These are phyloP conservation scores for Podila verticillata DNA, from an alignment of 192 early-diverging fungal species.

Conservation along the genomic window DNA sequence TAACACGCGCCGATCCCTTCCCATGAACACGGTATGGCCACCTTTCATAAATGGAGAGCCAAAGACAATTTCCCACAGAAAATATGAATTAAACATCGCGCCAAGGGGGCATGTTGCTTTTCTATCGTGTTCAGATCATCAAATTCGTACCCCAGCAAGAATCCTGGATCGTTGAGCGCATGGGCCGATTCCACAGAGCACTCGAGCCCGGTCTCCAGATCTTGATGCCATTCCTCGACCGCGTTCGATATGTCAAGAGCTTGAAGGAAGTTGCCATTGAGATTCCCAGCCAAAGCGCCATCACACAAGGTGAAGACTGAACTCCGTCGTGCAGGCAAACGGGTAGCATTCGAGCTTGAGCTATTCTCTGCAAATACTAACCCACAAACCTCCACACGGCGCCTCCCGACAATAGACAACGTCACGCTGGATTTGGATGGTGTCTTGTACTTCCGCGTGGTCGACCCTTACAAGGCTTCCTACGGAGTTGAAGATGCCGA, in stretches of 20 bases:
- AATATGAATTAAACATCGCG: too few relatives aligned
- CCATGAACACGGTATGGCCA: constrained; percentile 58
- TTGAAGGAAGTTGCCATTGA: constrained; percentile 96
- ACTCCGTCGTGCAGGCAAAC: too few relatives aligned
- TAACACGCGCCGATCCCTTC: constrained; percentile 47
- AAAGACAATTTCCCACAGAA: too few relatives aligned
- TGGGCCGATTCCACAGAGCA: constrained; percentile 88
- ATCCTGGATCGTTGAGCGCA: constrained; percentile 97
- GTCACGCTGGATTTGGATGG: constrained; percentile 96
- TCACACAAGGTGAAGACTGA: constrained; percentile 77
- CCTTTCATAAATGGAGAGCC: neutral
- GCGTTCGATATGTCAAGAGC: constrained; percentile 91
- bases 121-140: constrained; percentile 59
- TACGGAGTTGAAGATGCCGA: constrained; percentile 96
- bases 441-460: constrained; percentile 93
- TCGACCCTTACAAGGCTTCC: constrained; percentile 93
- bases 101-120: neutral
- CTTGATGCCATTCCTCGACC: constrained; percentile 88
- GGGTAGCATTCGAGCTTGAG: too few relatives aligned
- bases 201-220: constrained; percentile 93
- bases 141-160: constrained; percentile 99
- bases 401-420: constrained; percentile 74
- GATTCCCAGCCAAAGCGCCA: constrained; percentile 89
- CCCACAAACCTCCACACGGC: neutral
- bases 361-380: neutral